Base-by-base conservation (phyloP, 257 asterid genomes). In the Capsicum rhomboideum region DNA sequence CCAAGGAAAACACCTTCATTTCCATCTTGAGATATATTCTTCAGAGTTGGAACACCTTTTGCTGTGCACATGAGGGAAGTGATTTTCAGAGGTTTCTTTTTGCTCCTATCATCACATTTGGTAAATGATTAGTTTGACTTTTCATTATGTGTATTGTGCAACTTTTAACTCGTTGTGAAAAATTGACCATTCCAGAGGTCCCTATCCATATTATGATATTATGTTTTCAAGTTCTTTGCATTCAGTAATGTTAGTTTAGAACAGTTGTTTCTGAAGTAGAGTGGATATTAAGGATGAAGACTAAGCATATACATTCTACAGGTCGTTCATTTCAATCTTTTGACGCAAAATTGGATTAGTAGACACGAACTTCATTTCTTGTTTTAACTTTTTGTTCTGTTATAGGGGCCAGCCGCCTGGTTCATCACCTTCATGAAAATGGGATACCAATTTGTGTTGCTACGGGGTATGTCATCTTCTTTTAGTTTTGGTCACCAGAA, bases 401-500 rank as follows among this genome's bases (percentile, higher is more conserved):
- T 82, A 18, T 88, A 94, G 98, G 99, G 80, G 97, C 95, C 83
- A 88, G 90, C 80, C 95, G 89, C 56, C 85, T 96, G 90, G 84
- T 96, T 83, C 89, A 85, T 87, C 97, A 94, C 91, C 97, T 96
- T 87, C 97, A 92, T 89, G 89, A 92, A 50, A 96, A 89, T 50
- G 95, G 97, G 72, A 86, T 94, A 81, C 99, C 98, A 85, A 94
- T 96, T 34, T 93, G 94, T 91, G 95, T 96, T 84, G 99, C 97
- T 55, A 94, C 99, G 1, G 98, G 98, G 98, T 94, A 91, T 50
- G 86, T 40, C 49, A 28, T 85, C 66, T 86, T 44, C 64, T 79
- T 34, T 75, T 61, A 23, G 59, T 82, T 59, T 58, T 78, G 69
- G 77, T 63, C 78, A 17, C 40, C 8, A 56, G 79, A 28, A 61